phyloP scores from a whole-genome alignment of 2,329 filamentous ascomycete genomes.

The Fusarium marasasianum region DNA sequence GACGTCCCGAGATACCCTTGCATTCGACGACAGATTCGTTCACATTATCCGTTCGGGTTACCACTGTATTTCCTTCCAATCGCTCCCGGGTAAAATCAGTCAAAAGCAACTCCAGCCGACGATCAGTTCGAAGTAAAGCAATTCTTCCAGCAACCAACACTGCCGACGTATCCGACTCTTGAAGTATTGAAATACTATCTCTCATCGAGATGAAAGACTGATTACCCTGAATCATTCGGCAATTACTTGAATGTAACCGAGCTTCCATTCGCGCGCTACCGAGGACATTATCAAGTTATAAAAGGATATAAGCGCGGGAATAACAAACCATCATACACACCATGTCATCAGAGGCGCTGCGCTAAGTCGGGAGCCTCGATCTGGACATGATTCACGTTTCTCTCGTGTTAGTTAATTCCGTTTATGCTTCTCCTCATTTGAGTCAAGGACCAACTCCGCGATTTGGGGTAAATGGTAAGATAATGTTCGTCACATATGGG shows the following conservation, averaged over 20 bases:
- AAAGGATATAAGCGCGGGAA: slow-evolving; percentile 27
- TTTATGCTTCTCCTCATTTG: slow-evolving; percentile 37
- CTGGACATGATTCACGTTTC: neutral
- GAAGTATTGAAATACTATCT: neutral
- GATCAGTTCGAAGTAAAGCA: neutral
- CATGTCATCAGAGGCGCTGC: slow-evolving; percentile 20
- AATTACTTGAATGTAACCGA: slow-evolving; percentile 13
- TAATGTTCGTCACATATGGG: slow-evolving; percentile 13
- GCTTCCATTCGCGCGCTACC: slow-evolving; percentile 30
- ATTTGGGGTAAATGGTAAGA: slow-evolving; percentile 20
- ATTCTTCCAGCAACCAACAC: neutral
- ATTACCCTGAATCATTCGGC: neutral
- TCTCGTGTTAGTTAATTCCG: neutral
- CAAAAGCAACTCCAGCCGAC: neutral
- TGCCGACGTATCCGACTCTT: slow-evolving; percentile 14
- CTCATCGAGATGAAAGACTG: neutral
- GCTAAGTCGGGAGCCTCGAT: slow-evolving; percentile 2
- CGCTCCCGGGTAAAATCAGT: slow-evolving; percentile 11
- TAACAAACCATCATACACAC: slow-evolving; percentile 15
- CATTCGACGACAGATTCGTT: slow-evolving; percentile 1
- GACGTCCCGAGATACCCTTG: slow-evolving; percentile 22
- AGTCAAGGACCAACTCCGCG: neutral
- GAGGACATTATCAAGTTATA: slow-evolving; percentile 12
- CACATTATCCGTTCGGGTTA: slow-evolving; percentile 3
- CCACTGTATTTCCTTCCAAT: slow-evolving; percentile 9